phyloP scores from a whole-genome alignment of 495 filamentous ascomycete genomes.

The Aspergillus leporis region DNA sequence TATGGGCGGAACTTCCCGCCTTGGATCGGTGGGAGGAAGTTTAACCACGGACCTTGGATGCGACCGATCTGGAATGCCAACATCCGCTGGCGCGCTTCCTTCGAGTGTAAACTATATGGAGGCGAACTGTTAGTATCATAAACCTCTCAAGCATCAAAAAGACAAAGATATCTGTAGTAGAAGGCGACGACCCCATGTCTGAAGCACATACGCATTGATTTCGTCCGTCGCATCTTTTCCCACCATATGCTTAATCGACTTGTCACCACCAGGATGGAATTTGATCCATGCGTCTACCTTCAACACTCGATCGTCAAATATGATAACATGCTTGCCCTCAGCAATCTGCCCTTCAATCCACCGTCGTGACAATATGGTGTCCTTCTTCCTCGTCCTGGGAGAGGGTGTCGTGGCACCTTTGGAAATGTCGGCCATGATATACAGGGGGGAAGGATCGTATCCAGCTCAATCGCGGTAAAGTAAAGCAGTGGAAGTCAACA shows the following conservation, averaged over 20 bases:
- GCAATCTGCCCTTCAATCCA: conserved; percentile 88
- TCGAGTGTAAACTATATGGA: conserved; percentile 72
- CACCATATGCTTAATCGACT: conserved; percentile 92
- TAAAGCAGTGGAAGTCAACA: conserved; percentile 9
- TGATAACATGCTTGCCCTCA: conserved; percentile 77
- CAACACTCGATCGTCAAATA: conserved; percentile 77
- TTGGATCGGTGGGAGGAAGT: conserved; percentile 91
- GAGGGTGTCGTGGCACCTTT: conserved; percentile 5
- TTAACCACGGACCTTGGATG: conserved; percentile 79
- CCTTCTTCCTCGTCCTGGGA: conserved; percentile 42
- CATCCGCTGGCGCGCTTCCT: conserved; percentile 76
- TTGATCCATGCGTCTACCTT: conserved; percentile 85
- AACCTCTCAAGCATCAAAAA: background rate
- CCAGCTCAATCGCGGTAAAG: conserved; percentile 3
- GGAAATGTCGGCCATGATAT: conserved; percentile 5
- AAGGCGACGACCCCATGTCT: background rate
- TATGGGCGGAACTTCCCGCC: conserved; percentile 77
- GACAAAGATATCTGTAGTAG: background rate
- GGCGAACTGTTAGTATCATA: conserved; percentile 7
- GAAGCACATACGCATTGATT: conserved; percentile 74
- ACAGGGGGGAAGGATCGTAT: background rate
- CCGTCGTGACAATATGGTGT: conserved; percentile 62
- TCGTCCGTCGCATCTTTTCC: conserved; percentile 97
- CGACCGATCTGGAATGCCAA: conserved; percentile 78
- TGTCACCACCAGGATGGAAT: conserved; percentile 92